phyloP scores from a whole-genome alignment of 257 asterid genomes.

The Prunella vulgaris region DNA sequence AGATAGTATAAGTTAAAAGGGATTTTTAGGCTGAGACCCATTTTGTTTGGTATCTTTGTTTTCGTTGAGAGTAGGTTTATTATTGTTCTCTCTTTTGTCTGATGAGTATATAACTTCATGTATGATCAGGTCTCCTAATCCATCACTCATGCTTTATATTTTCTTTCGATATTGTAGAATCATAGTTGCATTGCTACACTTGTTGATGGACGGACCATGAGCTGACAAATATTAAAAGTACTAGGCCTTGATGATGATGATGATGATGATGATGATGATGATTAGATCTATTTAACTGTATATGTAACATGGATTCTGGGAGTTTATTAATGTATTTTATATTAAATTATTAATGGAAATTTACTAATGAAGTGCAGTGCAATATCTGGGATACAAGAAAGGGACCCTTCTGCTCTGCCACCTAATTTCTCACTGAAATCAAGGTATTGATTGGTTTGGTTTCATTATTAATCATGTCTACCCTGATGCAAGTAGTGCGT shows the following conservation, averaged over 20 bases:
- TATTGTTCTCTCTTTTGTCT: neutral
- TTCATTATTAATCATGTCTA: slow-evolving; percentile 11
- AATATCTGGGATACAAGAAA: slow-evolving; percentile 60
- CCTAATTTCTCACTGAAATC: slow-evolving; percentile 64
- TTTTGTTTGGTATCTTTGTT: neutral
- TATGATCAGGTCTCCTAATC: neutral
- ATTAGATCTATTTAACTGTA: neutral
- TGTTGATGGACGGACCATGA: neutral
- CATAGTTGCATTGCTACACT: neutral
- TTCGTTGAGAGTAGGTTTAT: no score
- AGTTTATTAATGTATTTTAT: slow-evolving; percentile 1
- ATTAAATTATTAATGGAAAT: no score
- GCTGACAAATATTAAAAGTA: no score
- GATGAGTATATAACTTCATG: neutral
- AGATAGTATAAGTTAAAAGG: no score
- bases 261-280: neutral
- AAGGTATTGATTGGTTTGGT: slow-evolving; percentile 43
- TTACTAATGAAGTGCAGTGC: slow-evolving; percentile 28
- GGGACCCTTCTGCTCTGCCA: slow-evolving; percentile 67
- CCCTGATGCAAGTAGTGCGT: slow-evolving; percentile 2
- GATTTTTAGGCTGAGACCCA: neutral
- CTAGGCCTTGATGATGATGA: neutral
- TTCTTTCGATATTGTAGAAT: neutral
- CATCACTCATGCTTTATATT: neutral
- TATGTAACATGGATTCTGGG: neutral